Percentiles rank a stretch among this genome's conserved stretches.
Conservation (phyloP, 257 asterid genomes). For the Anisodus acutangulus region DNA sequence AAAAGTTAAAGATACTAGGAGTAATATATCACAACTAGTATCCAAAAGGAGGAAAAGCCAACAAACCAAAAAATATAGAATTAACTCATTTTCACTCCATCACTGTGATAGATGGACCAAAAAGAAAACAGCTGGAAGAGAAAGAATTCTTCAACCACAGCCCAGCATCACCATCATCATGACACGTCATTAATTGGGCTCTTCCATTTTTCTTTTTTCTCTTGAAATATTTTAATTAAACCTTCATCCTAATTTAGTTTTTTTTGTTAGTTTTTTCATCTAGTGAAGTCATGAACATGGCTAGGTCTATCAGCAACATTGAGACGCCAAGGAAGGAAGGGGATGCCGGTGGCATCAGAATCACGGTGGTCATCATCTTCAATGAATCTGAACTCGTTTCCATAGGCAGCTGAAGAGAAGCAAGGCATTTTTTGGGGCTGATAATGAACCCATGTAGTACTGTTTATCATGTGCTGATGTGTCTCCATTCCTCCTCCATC, state of each 20-base stretch:
- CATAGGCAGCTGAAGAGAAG: slow-evolving; percentile 44
- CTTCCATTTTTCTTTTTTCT: neutral
- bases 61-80: slow-evolving; percentile 50
- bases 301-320: slow-evolving; percentile 71
- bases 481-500: slow-evolving; percentile 44
- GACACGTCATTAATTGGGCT: slow-evolving; percentile 13
- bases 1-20: slow-evolving; percentile 31
- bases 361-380: slow-evolving; percentile 61
- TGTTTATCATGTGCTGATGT: slow-evolving; percentile 54
- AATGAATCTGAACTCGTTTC: slow-evolving; percentile 61
- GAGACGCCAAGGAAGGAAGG: slow-evolving; percentile 78
- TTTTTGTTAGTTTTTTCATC: slow-evolving; percentile 37
- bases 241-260: neutral
- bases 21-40: neutral
- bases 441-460: slow-evolving; percentile 52
- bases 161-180: slow-evolving; percentile 31
- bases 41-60: slow-evolving; percentile 24
- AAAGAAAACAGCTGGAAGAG: slow-evolving; percentile 43
- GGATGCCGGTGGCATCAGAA: slow-evolving; percentile 53
- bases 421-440: slow-evolving; percentile 56
- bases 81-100: slow-evolving; percentile 81
- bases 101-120: slow-evolving; percentile 50
- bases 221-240: neutral
- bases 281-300: slow-evolving; percentile 72
- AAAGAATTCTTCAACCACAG: slow-evolving; percentile 48